phyloP scores from a whole-genome alignment of 202 grass and related monocot genomes.

The Elaeis oleifera region DNA sequence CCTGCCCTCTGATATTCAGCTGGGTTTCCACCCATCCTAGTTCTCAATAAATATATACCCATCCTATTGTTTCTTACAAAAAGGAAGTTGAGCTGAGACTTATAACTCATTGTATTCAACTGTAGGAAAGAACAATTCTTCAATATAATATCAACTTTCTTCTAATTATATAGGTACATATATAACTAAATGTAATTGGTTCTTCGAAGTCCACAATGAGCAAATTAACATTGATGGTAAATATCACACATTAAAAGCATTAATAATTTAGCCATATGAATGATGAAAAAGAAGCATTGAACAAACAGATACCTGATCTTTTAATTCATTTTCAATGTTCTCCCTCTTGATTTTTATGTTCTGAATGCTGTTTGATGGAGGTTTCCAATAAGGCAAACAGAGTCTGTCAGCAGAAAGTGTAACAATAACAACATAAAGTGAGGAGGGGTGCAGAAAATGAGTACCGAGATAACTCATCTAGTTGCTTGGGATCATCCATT shows the following conservation, averaged over 20 bases:
- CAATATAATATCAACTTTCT: background rate
- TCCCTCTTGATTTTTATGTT: conserved; percentile 64
- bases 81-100: no score
- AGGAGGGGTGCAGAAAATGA: conserved; percentile 2
- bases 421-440: conserved; percentile 1
- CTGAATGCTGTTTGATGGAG: conserved; percentile 29
- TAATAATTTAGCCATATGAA: background rate
- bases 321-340: conserved; percentile 42
- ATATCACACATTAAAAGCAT: conserved; percentile 2
- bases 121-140: no score
- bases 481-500: conserved; percentile 39
- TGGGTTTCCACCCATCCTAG: no score
- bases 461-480: conserved; percentile 51
- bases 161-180: background rate
- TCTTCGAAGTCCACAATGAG: background rate
- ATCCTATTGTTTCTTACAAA: no score
- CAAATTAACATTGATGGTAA: background rate
- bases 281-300: background rate
- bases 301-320: conserved; percentile 43
- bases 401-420: background rate
- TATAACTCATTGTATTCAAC: no score
- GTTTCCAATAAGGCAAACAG: conserved; percentile 29
- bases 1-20: no score
- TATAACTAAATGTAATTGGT: background rate
- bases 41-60: no score